Evolutionary conservation across 1,139 yeast genomes (phyloP).

Genomic region (Suhomyces panamericanus): DNA sequence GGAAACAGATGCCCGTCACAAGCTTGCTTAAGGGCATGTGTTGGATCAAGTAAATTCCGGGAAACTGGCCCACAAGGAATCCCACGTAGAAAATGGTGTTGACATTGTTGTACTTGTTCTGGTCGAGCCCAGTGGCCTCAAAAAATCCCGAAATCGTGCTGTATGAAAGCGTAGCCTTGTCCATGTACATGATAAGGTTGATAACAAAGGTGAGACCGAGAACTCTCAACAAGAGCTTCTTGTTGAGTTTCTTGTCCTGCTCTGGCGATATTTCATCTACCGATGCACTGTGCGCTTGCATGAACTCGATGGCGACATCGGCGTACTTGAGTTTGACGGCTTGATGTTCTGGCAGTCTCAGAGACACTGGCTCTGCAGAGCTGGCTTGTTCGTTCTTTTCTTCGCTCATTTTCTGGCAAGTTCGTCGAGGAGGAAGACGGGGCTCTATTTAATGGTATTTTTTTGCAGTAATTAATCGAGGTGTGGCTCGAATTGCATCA

Average conservation of each 20-base stretch:
- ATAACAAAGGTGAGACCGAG: conserved; percentile 35
- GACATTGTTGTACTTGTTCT: conserved; percentile 35
- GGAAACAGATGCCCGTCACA: conserved; percentile 27
- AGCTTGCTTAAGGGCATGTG: conserved; percentile 33
- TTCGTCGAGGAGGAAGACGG: neutral
- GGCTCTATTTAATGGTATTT: neutral
- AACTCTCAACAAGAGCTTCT: conserved; percentile 34
- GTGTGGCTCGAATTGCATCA: conserved; percentile 2
- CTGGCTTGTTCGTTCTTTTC: neutral
- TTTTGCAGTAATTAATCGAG: neutral
- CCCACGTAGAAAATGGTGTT: conserved; percentile 43
- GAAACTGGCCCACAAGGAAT: conserved; percentile 36
- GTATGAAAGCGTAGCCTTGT: conserved; percentile 46
- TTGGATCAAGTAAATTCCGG: conserved; percentile 33
- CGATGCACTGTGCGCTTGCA: conserved; percentile 27
- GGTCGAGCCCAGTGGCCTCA: conserved; percentile 37
- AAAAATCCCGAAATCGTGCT: conserved; percentile 43
- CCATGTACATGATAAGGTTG: conserved; percentile 42
- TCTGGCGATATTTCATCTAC: conserved; percentile 30
- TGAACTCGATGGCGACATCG: conserved; percentile 39
- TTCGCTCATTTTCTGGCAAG: neutral
- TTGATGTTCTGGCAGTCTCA: neutral
- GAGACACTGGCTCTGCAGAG: neutral
- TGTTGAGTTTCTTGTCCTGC: conserved; percentile 31
- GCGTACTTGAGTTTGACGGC: conserved; percentile 24